These are phyloP conservation scores for Kwoniella sp. DNA, from an alignment of 768 basidiomycete species.

Conservation along the genomic window DNA sequence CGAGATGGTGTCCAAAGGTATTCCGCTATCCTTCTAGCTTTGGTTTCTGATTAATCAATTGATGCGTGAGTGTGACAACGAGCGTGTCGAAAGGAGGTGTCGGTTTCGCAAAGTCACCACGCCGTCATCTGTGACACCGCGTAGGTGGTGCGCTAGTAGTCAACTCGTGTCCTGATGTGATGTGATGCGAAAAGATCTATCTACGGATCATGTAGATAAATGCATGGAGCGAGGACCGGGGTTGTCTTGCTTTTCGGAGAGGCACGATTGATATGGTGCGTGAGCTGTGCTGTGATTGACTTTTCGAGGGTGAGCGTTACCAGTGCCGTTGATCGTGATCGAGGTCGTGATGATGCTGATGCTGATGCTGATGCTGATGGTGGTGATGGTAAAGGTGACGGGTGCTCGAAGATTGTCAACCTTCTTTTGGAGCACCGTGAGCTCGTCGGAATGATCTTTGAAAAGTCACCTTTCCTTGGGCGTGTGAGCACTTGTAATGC, in stretches of 20 bases:
- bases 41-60: not conserved
- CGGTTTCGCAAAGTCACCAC: not conserved
- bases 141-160: not conserved
- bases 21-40: not conserved
- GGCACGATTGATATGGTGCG: not conserved
- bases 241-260: conserved; percentile 1
- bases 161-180: not conserved
- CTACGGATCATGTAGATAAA: not conserved
- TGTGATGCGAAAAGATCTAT: too few species aligned
- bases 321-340: too few species aligned
- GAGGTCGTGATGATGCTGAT: too few species aligned
- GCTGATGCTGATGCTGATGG: not conserved
- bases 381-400: not conserved
- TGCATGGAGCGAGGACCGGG: not conserved
- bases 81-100: conserved; percentile 1
- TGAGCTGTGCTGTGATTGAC: not conserved
- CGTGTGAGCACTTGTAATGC: not conserved
- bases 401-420: not conserved
- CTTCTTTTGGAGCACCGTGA: not conserved
- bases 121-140: not conserved
- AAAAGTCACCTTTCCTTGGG: not conserved
- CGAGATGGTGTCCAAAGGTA: not conserved
- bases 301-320: not conserved
- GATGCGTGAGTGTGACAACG: not conserved
- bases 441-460: too few species aligned